Evolutionary conservation across 305 asterid genomes (phyloP), one percentile per base, ranked within the genome.

Genomic region (Rubia peregrina): DNA sequence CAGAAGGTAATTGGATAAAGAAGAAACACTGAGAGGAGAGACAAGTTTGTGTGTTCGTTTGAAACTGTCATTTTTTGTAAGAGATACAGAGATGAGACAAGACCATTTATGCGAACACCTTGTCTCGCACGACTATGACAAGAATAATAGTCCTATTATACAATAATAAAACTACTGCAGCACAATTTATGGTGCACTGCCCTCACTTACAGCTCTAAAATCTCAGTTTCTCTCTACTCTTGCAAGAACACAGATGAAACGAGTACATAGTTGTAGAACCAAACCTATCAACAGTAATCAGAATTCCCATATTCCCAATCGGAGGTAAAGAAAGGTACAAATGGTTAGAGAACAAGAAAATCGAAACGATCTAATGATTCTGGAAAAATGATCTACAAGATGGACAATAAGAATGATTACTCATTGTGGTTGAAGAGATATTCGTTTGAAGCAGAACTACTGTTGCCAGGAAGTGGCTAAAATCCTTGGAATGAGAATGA

Each of bases 401-500:
- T 62, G 63, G 71, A 44, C 60, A 38, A 49, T 40, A 61, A 65
- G 71, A 75, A 63, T 11, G 43, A 59, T 49, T 12, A 43, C 49
- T 61, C 68, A 69, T 41, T 63, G 30, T 30, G 61, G 74, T n/a
- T 62, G 14, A 40, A 21, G 3, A 7, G 22, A n/a, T 42, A 57
- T 22, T 33, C 53, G 56, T 65, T 63, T 61, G 60, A 55, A 42
- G 67, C 19, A n/a, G 26, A 43, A 17, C n/a, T 41, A 17, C 66
- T 60, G 49, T 38, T 51, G 43, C 66, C 36, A 4, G 62, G 33
- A 69, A 24, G 51, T 41, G 44, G 66, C 85, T 85, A 93, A 75
- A 85, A 85, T 77, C 97, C 96, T 81, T 86, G 95, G 82, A 93
- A 93, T 61, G 97, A 90, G 89, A 83, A 86, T 1, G 95, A 90